Base-by-base conservation (phyloP, 2,329 filamentous ascomycete species). In the Apiospora koreana region DNA sequence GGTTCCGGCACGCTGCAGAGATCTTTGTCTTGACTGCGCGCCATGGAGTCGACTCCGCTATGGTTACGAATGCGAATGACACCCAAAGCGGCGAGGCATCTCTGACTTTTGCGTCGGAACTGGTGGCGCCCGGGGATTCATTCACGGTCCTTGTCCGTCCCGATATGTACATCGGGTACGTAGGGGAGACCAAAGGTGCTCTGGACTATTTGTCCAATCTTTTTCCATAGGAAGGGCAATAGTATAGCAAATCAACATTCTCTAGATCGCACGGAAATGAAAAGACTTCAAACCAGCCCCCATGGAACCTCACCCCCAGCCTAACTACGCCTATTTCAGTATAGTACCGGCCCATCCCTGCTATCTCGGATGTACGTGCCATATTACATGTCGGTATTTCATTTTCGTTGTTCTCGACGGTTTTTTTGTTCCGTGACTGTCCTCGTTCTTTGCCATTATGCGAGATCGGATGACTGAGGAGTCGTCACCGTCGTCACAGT, bases 131-230 rank as follows among this genome's bases (percentile, higher is more conserved):
- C 1, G 74, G 73, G 3, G 78, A 80, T 45, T 65, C 72, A 4
- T 79, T 77, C 50, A 72, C 74, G 4, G 79, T 82, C 2, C 77
- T 83, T 3, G 79, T 83, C 25, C 76, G 81, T 16, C 81, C 81
- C 18, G 81, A 83, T 70, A 81, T 82, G 81, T 83, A 83, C 67
- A 77, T 83, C 70, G 81, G 80, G 18, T 79, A 76, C 68, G 79
- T 81, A 23, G 78, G 79, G 21, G 70, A 70, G 48, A 70, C 74
- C 71, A 54, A 73, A 67, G 76, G 75, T n/a, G 79, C 77, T 73
- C 74, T 72, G 46, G 68, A 71, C 38, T 81, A 81, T 54, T 48
- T 71, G 45, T 16, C 28, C 5, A 28, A 43, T 6, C 12, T 65
- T 28, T 65, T 65, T 2, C 14, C 9, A 10, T 43, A 35, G 23